Evolutionary conservation across 495 filamentous ascomycete genomes (phyloP), one percentile per base, ranked within the genome.

Genomic region (Annulohypoxylon stygium): DNA sequence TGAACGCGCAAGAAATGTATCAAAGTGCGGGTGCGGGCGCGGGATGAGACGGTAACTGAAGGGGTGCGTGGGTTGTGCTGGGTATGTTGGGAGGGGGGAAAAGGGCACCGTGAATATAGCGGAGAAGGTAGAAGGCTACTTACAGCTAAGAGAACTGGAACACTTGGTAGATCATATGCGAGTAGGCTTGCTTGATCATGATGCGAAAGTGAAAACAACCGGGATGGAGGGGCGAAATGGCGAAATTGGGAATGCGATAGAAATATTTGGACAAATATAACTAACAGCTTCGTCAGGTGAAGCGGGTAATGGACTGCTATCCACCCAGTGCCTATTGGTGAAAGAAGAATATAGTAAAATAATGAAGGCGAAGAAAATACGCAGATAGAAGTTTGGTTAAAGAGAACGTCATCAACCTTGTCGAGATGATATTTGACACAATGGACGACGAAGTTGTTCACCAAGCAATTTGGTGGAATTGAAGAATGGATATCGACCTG

Each of bases 111-210:
- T 16, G 26, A 9, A 4, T 18, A 30, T 30, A 54, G 64, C 16
- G 23, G 33, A 11, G 36, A 23, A 53, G n/a, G 0, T 7, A n/a
- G 5, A 9, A 23, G 3, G 26, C 50, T 53, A 67, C 76, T 76
- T 54, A 76, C 71, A 78, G 47, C 66, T 76, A 78, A 61, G 66
- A 72, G 39, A 74, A 67, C 26, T 68, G 61, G 41, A 63, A 73
- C 12, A 57, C 61, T 65, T 62, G 57, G 58, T 67, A 69, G 70
- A 57, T 41, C 51, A 53, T 20, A 58, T 43, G 34, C 36, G 33
- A 60, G 58, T 54, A 20, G 57, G 57, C 59, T 63, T 74, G 70
- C 70, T 78, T 67, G 74, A 65, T 76, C 76, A 78, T 78, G 76
- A 67, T 76, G 74, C 51, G 73, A 41, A 45, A 43, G 47, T 50